Base-by-base conservation (phyloP, 108 stramenopile species). In the Nitzschia sp. region DNA sequence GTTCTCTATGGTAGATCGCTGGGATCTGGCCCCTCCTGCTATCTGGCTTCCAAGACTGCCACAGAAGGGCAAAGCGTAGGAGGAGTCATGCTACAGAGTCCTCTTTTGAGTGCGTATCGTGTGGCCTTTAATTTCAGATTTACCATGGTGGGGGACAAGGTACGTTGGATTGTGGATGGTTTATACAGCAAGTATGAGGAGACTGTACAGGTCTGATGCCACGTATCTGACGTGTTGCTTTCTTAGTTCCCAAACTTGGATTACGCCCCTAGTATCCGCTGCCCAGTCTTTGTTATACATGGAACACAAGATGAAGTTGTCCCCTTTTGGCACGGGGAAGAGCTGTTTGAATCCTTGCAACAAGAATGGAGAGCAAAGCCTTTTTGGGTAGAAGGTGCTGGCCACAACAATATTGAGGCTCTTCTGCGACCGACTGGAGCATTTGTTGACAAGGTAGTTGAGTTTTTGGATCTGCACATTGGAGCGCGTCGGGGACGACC, bases 271-370 rank as follows among this genome's bases (percentile, higher is more conserved):
- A 10, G 66, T 26, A 89, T 94, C 40, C 59, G 76, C 34, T 94
- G 96, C 77, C 97, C 98, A 12, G 84, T 97, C 19, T 97, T 96
- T 60, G 92, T 96, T 57, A 75, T 96, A 25, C 95, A 96, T 61
- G 95, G 95, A 39, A 94, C 95, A 54, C 93, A 93, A 58, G 95
- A 96, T 73, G 95, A 96, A 74, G 92, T 96, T 10, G 95, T 96
- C 12, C 95, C 95, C 0, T 96, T 96, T 75, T 93, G 91, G 90
- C 95, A 96, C 62, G 95, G 95, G 8, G 83, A 97, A 74, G 91
- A 97, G 12, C 67, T 98, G 9, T 98, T 96, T 64, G 55, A 97
- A 55, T 86, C 88, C 12, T 72, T 96, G 53, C 86, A 63, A 12
- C 87, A 92, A 63, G 73, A 77, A 22, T 97, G 95, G 94, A 69